Percentiles rank a stretch among this genome's conserved stretches.
Conservation (phyloP, 2,329 filamentous ascomycete genomes). For the Fusarium algeriense region DNA sequence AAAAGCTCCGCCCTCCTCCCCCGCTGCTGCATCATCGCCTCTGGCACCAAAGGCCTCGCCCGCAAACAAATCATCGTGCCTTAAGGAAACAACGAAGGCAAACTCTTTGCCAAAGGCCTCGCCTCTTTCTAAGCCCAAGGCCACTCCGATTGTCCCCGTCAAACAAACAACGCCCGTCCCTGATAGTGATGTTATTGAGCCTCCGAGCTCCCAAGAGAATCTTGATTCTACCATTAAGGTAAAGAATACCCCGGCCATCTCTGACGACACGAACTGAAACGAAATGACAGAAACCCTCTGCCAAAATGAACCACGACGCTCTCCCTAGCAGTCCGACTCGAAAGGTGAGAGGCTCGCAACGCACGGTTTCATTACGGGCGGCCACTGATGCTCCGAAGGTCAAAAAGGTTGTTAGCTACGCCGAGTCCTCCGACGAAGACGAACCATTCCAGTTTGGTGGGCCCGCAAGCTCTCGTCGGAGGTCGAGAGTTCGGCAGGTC, state of each 20-base stretch:
- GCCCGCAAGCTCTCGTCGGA: slow-evolving; percentile 55
- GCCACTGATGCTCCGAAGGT: slow-evolving; percentile 50
- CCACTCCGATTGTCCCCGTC: slow-evolving; percentile 49
- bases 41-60: slow-evolving; percentile 50
- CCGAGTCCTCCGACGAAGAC: slow-evolving; percentile 85
- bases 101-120: slow-evolving; percentile 59
- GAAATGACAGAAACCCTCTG: slow-evolving; percentile 55
- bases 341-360: slow-evolving; percentile 67
- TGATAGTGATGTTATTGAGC: slow-evolving; percentile 81
- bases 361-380: too few relatives aligned
- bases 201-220: slow-evolving; percentile 76
- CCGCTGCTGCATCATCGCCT: slow-evolving; percentile 51
- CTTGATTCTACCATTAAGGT: slow-evolving; percentile 54
- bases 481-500: slow-evolving; percentile 66
- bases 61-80: slow-evolving; percentile 51
- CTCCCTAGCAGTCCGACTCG: slow-evolving; percentile 78
- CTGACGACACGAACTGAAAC: slow-evolving; percentile 52
- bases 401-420: slow-evolving; percentile 78
- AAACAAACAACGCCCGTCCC: slow-evolving; percentile 76
- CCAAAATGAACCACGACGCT: slow-evolving; percentile 23
- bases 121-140: slow-evolving; percentile 51
- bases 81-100: slow-evolving; percentile 58
- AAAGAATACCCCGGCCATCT: slow-evolving; percentile 18
- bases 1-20: slow-evolving; percentile 54
- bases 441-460: slow-evolving; percentile 71